Evolutionary conservation across 345 rosid genomes (phyloP).

Genomic region (Trapa bicornis): DNA sequence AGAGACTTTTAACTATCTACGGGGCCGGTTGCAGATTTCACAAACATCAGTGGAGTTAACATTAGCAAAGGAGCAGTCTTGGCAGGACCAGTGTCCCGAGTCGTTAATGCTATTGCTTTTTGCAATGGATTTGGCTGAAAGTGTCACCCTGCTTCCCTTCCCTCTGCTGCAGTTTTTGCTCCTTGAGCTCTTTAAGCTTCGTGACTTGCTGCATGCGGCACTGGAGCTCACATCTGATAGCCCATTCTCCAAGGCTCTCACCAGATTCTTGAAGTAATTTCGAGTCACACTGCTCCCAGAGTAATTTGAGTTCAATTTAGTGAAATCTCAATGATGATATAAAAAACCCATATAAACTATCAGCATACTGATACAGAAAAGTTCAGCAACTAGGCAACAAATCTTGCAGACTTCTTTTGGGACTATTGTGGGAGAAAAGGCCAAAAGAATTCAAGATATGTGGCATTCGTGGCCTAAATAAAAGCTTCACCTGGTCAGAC

Average conservation of each 20-base stretch:
- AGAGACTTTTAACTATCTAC: constrained; percentile 11
- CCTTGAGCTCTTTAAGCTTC: constrained; percentile 37
- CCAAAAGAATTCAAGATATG: background rate
- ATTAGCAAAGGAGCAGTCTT: constrained; percentile 60
- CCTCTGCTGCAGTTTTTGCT: constrained; percentile 32
- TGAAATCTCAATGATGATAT: background rate
- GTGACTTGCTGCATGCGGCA: constrained; percentile 47
- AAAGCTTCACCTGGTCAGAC: constrained; percentile 57
- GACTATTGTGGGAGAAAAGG: background rate
- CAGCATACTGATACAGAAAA: background rate
- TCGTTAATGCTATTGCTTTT: constrained; percentile 29
- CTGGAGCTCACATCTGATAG: constrained; percentile 58
- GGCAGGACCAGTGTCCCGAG: constrained; percentile 65
- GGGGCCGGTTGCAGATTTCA: constrained; percentile 54
- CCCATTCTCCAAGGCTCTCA: constrained; percentile 87
- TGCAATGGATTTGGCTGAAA: background rate
- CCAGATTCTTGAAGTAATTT: constrained; percentile 92
- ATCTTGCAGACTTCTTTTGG: background rate
- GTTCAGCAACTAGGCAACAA: background rate
- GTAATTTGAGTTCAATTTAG: background rate
- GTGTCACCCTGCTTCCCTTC: constrained; percentile 36
- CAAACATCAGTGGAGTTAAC: constrained; percentile 40
- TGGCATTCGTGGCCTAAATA: background rate
- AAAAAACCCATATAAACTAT: background rate
- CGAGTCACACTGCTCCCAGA: constrained; percentile 63